phyloP scores from a whole-genome alignment of 257 asterid species.

The Nicotiana sylvestris region DNA sequence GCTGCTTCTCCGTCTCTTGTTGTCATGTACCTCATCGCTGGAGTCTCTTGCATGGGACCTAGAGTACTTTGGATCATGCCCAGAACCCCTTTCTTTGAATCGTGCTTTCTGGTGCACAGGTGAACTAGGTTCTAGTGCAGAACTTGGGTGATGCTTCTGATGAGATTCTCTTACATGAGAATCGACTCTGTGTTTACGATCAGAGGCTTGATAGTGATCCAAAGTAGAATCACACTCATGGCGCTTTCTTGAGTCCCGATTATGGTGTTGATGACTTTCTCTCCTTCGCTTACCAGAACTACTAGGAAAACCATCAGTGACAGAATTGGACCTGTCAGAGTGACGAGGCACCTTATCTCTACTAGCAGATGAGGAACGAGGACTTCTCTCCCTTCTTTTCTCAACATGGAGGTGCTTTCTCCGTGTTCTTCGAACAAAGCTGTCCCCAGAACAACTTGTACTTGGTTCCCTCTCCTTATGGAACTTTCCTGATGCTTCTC shows the following conservation, averaged over 20 bases:
- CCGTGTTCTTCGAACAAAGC: constrained; percentile 29
- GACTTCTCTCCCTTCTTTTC: constrained; percentile 39
- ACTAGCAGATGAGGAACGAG: constrained; percentile 34
- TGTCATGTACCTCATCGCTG: constrained; percentile 9
- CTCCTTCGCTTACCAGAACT: constrained; percentile 43
- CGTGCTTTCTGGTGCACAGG: constrained; percentile 27
- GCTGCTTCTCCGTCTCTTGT: constrained; percentile 25
- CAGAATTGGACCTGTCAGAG: constrained; percentile 46
- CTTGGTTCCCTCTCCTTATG: constrained; percentile 35
- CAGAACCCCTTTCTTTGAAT: constrained; percentile 25
- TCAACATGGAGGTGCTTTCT: constrained; percentile 41
- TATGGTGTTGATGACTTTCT: constrained; percentile 39
- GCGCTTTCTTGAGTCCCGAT: constrained; percentile 40
- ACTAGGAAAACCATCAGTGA: constrained; percentile 28
- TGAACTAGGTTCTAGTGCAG: constrained; percentile 15
- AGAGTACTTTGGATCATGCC: constrained; percentile 18
- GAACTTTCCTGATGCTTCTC: constrained; percentile 26
- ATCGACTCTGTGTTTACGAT: constrained; percentile 27
- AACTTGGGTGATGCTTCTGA: constrained; percentile 14
- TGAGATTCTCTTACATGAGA: constrained; percentile 19
- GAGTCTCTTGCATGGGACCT: constrained; percentile 15
- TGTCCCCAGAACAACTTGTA: constrained; percentile 51
- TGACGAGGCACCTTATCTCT: constrained; percentile 41
- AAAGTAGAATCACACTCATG: constrained; percentile 48
- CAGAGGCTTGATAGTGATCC: constrained; percentile 32